These are phyloP conservation scores for Kluyveromyces siamensis DNA, from an alignment of 805 yeast species.

Conservation along the genomic window DNA sequence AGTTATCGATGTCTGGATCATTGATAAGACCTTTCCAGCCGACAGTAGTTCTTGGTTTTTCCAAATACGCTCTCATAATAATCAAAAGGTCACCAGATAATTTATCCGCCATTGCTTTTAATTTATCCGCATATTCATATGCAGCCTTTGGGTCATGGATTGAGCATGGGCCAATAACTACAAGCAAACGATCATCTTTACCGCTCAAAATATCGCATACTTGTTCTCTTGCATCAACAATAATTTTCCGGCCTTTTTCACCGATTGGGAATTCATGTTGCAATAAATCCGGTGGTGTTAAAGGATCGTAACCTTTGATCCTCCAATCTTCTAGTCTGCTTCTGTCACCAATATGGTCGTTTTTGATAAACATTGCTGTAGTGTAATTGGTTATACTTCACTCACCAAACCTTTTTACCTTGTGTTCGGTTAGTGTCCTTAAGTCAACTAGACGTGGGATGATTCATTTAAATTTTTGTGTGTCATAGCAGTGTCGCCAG, in stretches of 20 bases:
- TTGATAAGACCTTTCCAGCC: conserved; percentile 99
- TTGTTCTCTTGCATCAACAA: conserved; percentile 67
- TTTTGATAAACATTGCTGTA: conserved; percentile 66
- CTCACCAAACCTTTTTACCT: no score
- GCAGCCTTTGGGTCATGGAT: conserved; percentile 93
- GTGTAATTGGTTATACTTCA: no score
- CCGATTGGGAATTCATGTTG: conserved; percentile 78
- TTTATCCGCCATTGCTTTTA: conserved; percentile 49
- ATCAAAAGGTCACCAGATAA: conserved; percentile 69
- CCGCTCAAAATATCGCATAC: conserved; percentile 70
- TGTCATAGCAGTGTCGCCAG: no score
- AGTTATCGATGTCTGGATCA: conserved; percentile 91
- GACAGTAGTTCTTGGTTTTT: conserved; percentile 96
- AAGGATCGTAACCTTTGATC: conserved; percentile 84
- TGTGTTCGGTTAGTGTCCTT: no score
- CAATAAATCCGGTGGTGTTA: conserved; percentile 88
- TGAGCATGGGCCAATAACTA: conserved; percentile 95
- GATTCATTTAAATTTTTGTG: background rate
- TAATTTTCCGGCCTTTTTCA: conserved; percentile 47
- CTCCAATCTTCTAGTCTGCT: conserved; percentile 68
- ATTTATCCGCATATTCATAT: conserved; percentile 68
- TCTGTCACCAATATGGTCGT: conserved; percentile 80
- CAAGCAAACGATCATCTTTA: conserved; percentile 75
- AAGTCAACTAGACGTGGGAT: background rate
- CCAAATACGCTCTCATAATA: conserved; percentile 96